Conservation (phyloP, 305 asterid species). For the Fraxinus platypoda region DNA sequence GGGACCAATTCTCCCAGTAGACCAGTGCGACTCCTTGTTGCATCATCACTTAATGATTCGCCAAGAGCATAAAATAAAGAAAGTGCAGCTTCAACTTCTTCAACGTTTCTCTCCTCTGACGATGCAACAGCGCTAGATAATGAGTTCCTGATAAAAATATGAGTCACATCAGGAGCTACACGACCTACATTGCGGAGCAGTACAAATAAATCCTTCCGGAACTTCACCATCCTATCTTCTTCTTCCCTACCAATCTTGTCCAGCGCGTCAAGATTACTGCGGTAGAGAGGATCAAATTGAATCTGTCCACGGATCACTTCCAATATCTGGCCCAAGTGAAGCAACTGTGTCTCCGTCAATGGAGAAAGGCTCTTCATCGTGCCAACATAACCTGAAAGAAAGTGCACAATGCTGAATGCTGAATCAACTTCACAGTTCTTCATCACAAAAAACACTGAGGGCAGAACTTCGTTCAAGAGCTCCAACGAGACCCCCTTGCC, state of each 20-base stretch:
- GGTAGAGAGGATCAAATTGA: constrained; percentile 67
- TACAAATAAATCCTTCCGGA: constrained; percentile 76
- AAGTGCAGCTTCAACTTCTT: constrained; percentile 94
- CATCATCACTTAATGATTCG: constrained; percentile 71
- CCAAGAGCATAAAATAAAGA: constrained; percentile 86
- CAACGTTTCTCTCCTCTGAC: constrained; percentile 66
- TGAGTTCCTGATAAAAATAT: constrained; percentile 72
- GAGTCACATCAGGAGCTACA: constrained; percentile 88
- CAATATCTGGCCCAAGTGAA: constrained; percentile 74
- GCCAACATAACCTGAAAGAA: constrained; percentile 79
- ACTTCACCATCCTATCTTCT: constrained; percentile 86
- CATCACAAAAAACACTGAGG: constrained; percentile 67
- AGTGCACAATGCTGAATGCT: constrained; percentile 67
- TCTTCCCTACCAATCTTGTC: constrained; percentile 90
- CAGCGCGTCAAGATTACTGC: constrained; percentile 56
- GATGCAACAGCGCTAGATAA: constrained; percentile 59
- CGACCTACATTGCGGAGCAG: constrained; percentile 75
- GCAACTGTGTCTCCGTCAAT: constrained; percentile 65
- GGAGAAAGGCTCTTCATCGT: constrained; percentile 69
- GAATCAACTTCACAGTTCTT: constrained; percentile 66
- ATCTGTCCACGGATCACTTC: constrained; percentile 69
- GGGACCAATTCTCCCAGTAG: constrained; percentile 66
- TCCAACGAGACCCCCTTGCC: constrained; percentile 53
- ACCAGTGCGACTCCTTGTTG: constrained; percentile 62
- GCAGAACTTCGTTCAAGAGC: constrained; percentile 72